Evolutionary conservation across 345 rosid species (phyloP), one percentile per base, ranked within the genome.

Genomic region (Firmiana major): DNA sequence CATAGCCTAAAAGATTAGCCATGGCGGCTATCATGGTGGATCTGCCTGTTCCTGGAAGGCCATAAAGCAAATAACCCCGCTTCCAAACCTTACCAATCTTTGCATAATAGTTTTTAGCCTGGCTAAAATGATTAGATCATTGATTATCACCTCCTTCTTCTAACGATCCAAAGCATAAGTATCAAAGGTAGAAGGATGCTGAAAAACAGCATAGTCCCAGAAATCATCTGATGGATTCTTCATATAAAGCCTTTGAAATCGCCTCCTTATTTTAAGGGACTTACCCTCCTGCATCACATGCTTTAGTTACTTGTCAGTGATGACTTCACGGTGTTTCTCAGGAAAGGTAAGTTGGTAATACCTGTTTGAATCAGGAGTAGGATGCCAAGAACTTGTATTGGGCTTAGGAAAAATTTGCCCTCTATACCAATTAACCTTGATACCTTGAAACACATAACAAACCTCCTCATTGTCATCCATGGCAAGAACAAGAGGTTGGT

Each of bases 51-150:
- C 93, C 94, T 0, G 94, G 87, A 24, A 90, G 93, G 3, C 91
- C 97, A 60, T 82, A 85, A 62, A 92, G 82, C 16, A 92, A 84
- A 83, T 92, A 92, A 22, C 93, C 93, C 0, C 97, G 70, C 82
- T 93, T 93, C 97, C 97, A 93, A 6, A 86, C 81, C 75, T 91
- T 91, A 16, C 91, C 94, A 51, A 91, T 80, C 79, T 84, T 84
- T 3, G 75, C 82, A 36, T 90, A 93, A 48, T 90, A 91, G 54
- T 88, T 90, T 82, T 91, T 83, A 11, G 84, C 80, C 71, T 83
- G 57, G 34, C 83, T 81, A 83, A 91, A 93, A 26, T 81, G 0
- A 73, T 63, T 0, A 93, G 81, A 77, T 89, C 97, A 34, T 88
- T 77, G 75, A 73, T 82, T 62, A 93, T 79, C 54, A 73, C 84